Conservation (phyloP, 140 eudicot genomes). For the Anethum foeniculum region DNA sequence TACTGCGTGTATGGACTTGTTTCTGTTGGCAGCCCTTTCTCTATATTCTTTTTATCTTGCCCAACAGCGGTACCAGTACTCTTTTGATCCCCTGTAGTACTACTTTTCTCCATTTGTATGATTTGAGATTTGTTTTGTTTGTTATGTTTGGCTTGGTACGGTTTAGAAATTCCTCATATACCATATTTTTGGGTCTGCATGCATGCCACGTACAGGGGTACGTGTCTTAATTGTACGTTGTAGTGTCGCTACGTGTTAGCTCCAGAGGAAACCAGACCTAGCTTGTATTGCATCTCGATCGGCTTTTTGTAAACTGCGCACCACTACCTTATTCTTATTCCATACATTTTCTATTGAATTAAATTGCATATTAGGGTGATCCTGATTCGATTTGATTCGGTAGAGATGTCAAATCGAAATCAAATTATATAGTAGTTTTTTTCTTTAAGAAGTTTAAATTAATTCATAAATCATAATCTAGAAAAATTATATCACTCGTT, state of each 20-base stretch:
- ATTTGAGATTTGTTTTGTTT: background rate
- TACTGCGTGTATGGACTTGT: constrained; percentile 8
- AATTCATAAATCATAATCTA: too few relatives aligned
- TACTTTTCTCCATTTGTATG: background rate
- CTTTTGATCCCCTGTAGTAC: background rate
- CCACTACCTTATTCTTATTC: too few relatives aligned
- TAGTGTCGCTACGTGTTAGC: background rate
- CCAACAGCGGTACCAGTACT: background rate
- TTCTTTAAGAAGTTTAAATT: too few relatives aligned
- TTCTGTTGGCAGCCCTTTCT: background rate
- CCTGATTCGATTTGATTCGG: too few relatives aligned
- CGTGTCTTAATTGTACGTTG: background rate
- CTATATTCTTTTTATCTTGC: background rate
- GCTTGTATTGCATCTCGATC: background rate
- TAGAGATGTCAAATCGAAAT: too few relatives aligned
- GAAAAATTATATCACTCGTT: too few relatives aligned
- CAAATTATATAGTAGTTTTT: too few relatives aligned
- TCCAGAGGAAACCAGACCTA: background rate
- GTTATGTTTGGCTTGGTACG: background rate
- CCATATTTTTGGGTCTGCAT: background rate
- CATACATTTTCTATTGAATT: too few relatives aligned
- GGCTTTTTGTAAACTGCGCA: background rate
- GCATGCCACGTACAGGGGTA: background rate
- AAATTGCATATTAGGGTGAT: too few relatives aligned
- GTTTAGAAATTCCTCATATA: background rate